Conservation (phyloP, 176 grass and related monocot species). For the Aegilops speltoides region DNA sequence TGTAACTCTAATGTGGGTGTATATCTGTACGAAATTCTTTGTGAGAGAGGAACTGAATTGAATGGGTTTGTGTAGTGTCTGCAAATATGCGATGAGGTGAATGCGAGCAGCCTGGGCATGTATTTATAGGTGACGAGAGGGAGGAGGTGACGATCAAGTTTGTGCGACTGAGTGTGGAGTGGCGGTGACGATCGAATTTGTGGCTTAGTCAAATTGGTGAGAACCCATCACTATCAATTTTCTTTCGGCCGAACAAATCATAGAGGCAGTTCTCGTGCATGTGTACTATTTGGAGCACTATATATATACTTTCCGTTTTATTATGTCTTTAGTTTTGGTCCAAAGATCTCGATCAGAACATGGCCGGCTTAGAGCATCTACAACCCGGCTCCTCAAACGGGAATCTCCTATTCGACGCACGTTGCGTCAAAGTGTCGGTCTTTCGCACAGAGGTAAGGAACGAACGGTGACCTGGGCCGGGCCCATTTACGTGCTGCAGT, state of each 20-base stretch:
- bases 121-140: constrained; percentile 34
- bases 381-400: no score
- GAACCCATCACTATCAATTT: not conserved
- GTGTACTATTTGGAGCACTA: not conserved
- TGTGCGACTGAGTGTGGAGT: constrained; percentile 10
- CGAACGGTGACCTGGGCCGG: no score
- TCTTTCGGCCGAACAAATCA: not conserved
- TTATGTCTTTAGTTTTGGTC: not conserved
- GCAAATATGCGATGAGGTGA: constrained; percentile 14
- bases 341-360: not conserved
- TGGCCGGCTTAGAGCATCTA: not conserved
- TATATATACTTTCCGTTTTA: not conserved
- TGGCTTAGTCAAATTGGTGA: constrained; percentile 30
- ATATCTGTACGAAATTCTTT: not conserved
- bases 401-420: no score
- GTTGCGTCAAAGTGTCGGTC: no score
- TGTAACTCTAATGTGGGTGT: constrained; percentile 6
- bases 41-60: not conserved
- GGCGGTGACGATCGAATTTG: constrained; percentile 3
- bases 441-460: no score
- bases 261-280: not conserved
- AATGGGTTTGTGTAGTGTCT: not conserved
- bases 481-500: no score
- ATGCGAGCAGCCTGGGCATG: not conserved
- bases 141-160: not conserved